Evolutionary conservation across 1,284 basidiomycete genomes (phyloP).

Genomic region (Coriolopsis trogii): DNA sequence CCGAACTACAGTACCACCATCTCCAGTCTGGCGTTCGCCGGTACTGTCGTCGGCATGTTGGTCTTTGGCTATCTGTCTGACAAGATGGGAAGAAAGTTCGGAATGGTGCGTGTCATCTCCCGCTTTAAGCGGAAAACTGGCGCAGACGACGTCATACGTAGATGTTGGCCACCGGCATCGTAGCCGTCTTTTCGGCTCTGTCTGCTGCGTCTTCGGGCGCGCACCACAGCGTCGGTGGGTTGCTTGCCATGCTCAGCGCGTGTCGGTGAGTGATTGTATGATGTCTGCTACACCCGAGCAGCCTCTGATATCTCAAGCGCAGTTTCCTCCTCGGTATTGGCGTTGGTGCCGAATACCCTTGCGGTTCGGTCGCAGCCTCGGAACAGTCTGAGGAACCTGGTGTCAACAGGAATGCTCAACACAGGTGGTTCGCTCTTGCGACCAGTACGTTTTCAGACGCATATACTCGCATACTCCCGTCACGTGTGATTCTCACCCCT

Average conservation of each 20-base stretch:
- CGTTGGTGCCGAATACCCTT: slow-evolving; percentile 90
- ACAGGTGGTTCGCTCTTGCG: slow-evolving; percentile 85
- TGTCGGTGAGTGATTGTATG: slow-evolving; percentile 61
- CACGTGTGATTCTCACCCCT: too few relatives aligned
- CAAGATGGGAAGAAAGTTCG: slow-evolving; percentile 85
- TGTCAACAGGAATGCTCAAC: slow-evolving; percentile 79
- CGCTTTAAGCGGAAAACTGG: neutral
- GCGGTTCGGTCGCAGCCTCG: slow-evolving; percentile 88
- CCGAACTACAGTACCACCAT: slow-evolving; percentile 64
- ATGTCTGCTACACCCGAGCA: neutral
- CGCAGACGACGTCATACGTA: slow-evolving; percentile 30
- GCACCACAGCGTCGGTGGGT: slow-evolving; percentile 66
- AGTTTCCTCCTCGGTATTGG: slow-evolving; percentile 84
- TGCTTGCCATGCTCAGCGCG: slow-evolving; percentile 78
- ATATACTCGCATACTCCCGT: neutral
- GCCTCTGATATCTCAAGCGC: neutral
- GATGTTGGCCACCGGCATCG: slow-evolving; percentile 80
- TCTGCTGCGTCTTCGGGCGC: slow-evolving; percentile 86
- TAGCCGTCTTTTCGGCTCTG: slow-evolving; percentile 79
- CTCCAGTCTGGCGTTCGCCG: slow-evolving; percentile 76
- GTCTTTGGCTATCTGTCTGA: slow-evolving; percentile 81
- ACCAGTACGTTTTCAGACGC: slow-evolving; percentile 58
- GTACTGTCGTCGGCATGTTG: slow-evolving; percentile 85
- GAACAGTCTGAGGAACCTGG: slow-evolving; percentile 87
- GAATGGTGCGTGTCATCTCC: slow-evolving; percentile 61